Conservation (phyloP, 2,329 filamentous ascomycete genomes). For the Celoporthe dispersa region DNA sequence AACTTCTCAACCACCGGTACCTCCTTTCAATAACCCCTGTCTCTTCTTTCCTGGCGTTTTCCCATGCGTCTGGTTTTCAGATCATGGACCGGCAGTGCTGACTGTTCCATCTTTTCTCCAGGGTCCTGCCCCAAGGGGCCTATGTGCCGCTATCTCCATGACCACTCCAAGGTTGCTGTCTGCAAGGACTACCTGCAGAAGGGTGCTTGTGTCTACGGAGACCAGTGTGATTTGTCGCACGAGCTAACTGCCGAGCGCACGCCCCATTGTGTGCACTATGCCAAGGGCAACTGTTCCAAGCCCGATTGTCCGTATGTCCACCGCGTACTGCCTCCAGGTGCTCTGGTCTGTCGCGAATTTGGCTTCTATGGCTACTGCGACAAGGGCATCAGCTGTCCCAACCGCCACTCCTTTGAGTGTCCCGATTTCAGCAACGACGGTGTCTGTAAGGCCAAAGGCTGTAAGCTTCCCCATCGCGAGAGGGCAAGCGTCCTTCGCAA, state of each 20-base stretch:
- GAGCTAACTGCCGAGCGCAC: conserved; percentile 81
- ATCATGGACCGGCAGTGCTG: conserved; percentile 13
- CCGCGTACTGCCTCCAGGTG: conserved; percentile 74
- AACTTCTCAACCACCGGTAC: conserved; percentile 72
- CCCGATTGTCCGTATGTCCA: conserved; percentile 86
- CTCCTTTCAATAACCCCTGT: conserved; percentile 42
- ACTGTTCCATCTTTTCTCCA: conserved; percentile 46
- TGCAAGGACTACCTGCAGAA: conserved; percentile 88
- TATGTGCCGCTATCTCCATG: conserved; percentile 79
- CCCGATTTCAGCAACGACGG: conserved; percentile 94
- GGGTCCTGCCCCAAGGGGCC: conserved; percentile 86
- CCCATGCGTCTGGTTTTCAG: conserved; percentile 9
- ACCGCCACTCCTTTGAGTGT: conserved; percentile 91
- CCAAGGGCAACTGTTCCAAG: conserved; percentile 89
- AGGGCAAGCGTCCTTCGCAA: conserved; percentile 80
- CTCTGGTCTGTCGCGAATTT: conserved; percentile 83
- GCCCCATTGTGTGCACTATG: conserved; percentile 87
- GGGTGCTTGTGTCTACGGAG: conserved; percentile 75
- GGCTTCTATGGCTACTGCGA: conserved; percentile 88
- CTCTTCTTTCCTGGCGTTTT: conserved; percentile 4
- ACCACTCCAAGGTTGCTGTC: conserved; percentile 82
- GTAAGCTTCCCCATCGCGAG: conserved; percentile 85
- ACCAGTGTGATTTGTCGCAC: conserved; percentile 89
- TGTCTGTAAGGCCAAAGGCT: conserved; percentile 78
- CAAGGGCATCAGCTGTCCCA: conserved; percentile 74